Percentiles rank a stretch among this genome's conserved stretches.
Evolutionary conservation across 805 yeast genomes (phyloP).

Genomic region (Teunomyces atbi): DNA sequence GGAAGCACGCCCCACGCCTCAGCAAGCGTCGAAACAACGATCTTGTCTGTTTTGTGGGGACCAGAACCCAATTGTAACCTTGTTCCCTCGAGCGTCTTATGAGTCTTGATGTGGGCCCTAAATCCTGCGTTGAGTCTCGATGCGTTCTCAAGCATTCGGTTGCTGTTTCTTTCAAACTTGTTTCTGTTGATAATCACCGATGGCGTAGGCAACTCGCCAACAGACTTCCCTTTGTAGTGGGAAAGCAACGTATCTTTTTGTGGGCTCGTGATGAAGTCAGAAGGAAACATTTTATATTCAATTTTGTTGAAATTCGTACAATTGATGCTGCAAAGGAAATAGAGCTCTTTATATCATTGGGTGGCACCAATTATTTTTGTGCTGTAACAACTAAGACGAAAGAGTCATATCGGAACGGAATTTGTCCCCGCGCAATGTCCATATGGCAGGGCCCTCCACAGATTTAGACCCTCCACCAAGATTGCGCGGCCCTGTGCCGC

Average conservation of each 20-base stretch:
- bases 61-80: constrained; percentile 50
- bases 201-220: constrained; percentile 58
- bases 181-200: constrained; percentile 48
- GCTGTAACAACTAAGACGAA: too few relatives aligned
- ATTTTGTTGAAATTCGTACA: too few relatives aligned
- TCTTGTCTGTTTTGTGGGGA: constrained; percentile 38
- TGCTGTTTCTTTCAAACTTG: constrained; percentile 44
- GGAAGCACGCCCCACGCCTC: constrained; percentile 60
- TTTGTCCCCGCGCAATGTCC: too few relatives aligned
- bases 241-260: constrained; percentile 20
- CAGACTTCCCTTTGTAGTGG: constrained; percentile 39
- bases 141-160: constrained; percentile 49
- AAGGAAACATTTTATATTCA: constrained; percentile 3
- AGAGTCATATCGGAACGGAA: too few relatives aligned
- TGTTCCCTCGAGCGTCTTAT: constrained; percentile 64
- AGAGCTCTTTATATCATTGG: too few relatives aligned
- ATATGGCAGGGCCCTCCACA: neutral
- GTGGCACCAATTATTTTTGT: too few relatives aligned
- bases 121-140: constrained; percentile 41
- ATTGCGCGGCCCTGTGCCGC: neutral
- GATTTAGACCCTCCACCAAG: neutral
- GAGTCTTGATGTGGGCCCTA: constrained; percentile 76
- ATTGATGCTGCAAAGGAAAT: too few relatives aligned
- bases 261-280: constrained; percentile 14
- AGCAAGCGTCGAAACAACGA: constrained; percentile 66